phyloP scores from a whole-genome alignment of 164 flowering plant species.

The Taxillus chinensis region DNA sequence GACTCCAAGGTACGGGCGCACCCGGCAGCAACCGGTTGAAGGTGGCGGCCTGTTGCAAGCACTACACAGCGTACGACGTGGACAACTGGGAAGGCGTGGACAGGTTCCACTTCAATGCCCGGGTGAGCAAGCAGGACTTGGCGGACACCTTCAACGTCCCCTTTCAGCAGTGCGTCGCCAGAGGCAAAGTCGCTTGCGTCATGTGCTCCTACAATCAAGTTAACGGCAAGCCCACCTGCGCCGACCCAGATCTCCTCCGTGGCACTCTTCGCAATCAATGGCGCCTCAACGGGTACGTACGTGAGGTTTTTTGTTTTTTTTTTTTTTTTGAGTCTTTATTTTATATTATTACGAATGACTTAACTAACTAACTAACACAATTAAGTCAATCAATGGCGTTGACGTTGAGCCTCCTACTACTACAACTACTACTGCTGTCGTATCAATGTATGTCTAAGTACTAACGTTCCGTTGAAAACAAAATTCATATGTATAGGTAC shows the following conservation, averaged over 20 bases:
- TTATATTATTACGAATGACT: too few relatives aligned
- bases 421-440: too few relatives aligned
- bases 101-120: slow-evolving; percentile 2
- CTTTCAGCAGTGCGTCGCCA: slow-evolving; percentile 49
- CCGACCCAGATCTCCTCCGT: slow-evolving; percentile 44
- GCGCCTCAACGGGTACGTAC: slow-evolving; percentile 47
- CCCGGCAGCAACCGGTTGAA: not conserved
- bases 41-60: slow-evolving; percentile 5
- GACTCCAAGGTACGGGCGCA: not conserved
- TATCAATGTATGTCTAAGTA: too few relatives aligned
- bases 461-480: too few relatives aligned
- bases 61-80: slow-evolving; percentile 4
- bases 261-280: slow-evolving; percentile 54
- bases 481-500: slow-evolving; percentile 23
- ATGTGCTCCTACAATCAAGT: slow-evolving; percentile 81
- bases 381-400: too few relatives aligned
- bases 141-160: slow-evolving; percentile 62
- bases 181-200: slow-evolving; percentile 59
- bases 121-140: slow-evolving; percentile 44
- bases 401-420: too few relatives aligned
- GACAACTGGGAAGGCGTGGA: slow-evolving; percentile 2
- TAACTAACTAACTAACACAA: too few relatives aligned
- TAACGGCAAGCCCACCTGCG: slow-evolving; percentile 68
- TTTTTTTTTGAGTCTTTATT: too few relatives aligned
- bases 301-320: too few relatives aligned